Conservation (phyloP, 176 grass and related monocot species). For the Avena eriantha region DNA sequence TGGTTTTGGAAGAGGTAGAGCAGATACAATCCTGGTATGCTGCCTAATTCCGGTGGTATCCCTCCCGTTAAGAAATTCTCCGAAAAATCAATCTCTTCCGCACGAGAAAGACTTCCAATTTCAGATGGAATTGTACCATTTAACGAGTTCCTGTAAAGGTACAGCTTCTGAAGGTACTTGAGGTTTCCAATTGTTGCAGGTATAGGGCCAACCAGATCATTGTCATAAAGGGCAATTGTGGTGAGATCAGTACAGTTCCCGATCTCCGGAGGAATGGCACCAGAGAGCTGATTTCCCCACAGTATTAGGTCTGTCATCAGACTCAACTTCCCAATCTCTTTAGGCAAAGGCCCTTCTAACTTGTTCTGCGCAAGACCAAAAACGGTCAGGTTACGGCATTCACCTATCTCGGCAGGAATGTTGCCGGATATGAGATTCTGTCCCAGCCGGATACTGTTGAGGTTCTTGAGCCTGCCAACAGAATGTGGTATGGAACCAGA, state of each 20-base stretch:
- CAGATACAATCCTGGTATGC: slow-evolving; percentile 67
- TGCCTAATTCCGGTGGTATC: slow-evolving; percentile 81
- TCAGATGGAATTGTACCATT: slow-evolving; percentile 83
- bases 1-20: slow-evolving; percentile 94
- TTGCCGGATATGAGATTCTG: slow-evolving; percentile 90
- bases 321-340: slow-evolving; percentile 68
- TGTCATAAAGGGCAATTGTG: slow-evolving; percentile 82
- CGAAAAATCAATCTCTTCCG: slow-evolving; percentile 89
- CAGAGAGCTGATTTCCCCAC: slow-evolving; percentile 82
- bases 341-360: slow-evolving; percentile 70
- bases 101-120: slow-evolving; percentile 73
- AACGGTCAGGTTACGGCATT: slow-evolving; percentile 63
- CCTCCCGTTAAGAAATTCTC: slow-evolving; percentile 83
- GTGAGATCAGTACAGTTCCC: slow-evolving; percentile 78
- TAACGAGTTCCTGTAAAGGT: slow-evolving; percentile 87
- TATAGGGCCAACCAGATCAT: slow-evolving; percentile 77
- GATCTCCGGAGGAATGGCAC: slow-evolving; percentile 75
- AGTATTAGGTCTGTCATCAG: slow-evolving; percentile 81
- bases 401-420: slow-evolving; percentile 81
- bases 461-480: slow-evolving; percentile 78
- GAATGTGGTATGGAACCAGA: slow-evolving; percentile 72
- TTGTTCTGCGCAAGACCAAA: slow-evolving; percentile 97
- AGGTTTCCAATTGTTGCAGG: slow-evolving; percentile 79
- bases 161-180: slow-evolving; percentile 64
- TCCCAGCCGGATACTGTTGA: slow-evolving; percentile 74